A percentile compares a stretch with the other conserved stretches of the same genome.
phyloP scores from a whole-genome alignment of 2,329 filamentous ascomycete species.

The Uncinocarpus reesii region DNA sequence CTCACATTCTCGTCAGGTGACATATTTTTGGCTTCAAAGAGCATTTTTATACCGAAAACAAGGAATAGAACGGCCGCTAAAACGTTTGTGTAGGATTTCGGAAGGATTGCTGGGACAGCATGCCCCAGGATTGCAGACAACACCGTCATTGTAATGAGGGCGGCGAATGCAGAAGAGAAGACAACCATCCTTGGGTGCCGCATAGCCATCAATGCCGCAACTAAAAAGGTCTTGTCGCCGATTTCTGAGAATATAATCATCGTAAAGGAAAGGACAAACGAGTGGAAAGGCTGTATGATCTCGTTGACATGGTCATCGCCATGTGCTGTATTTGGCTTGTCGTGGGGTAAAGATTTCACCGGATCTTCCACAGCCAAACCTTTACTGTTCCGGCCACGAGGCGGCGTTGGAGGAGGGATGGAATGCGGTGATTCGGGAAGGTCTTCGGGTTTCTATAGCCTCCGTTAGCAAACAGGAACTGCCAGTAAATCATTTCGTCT shows the following conservation, averaged over 20 bases:
- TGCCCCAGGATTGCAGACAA: constrained; percentile 88
- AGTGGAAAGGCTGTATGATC: constrained; percentile 70
- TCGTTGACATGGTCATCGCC: constrained; percentile 24
- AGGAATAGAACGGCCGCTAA: constrained; percentile 78
- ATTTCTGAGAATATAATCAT: constrained; percentile 98
- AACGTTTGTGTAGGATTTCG: constrained; percentile 82
- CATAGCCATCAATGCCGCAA: constrained; percentile 98
- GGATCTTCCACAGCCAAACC: constrained; percentile 32
- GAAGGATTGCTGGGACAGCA: constrained; percentile 77
- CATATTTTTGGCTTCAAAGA: constrained; percentile 83
- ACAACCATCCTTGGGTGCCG: constrained; percentile 88
- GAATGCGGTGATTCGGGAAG: constrained; percentile 70
- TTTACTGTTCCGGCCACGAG: constrained; percentile 25
- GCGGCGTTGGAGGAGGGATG: constrained; percentile 57
- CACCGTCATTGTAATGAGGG: constrained; percentile 86
- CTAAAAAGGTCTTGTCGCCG: constrained; percentile 96
- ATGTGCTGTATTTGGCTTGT: constrained; percentile 24
- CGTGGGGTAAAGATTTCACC: constrained; percentile 20
- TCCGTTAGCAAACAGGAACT: background rate
- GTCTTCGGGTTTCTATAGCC: constrained; percentile 61
- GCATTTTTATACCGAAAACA: constrained; percentile 72
- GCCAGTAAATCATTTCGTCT: background rate
- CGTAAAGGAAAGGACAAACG: constrained; percentile 79
- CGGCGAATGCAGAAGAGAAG: constrained; percentile 87
- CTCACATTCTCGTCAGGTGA: constrained; percentile 77